These are phyloP conservation scores for Mycena indigotica DNA, from an alignment of 768 basidiomycete species.

Conservation along the genomic window DNA sequence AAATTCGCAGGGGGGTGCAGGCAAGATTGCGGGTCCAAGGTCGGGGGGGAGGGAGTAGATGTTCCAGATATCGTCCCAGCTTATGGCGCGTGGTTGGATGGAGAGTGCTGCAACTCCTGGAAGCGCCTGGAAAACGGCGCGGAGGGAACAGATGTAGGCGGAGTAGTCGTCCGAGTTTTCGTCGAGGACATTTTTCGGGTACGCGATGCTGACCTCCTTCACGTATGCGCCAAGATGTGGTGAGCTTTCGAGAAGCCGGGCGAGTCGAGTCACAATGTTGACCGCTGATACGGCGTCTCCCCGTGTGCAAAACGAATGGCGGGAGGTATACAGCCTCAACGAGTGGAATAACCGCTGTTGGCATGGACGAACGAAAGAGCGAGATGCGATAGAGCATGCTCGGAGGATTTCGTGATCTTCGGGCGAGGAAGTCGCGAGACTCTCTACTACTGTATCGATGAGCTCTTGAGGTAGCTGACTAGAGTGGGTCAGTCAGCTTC, in stretches of 20 bases:
- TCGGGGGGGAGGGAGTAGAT: not conserved
- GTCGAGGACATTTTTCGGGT: not conserved
- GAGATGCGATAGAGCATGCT: not conserved
- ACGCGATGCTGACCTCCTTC: not conserved
- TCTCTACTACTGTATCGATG: slow-evolving; percentile 7
- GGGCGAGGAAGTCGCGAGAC: not conserved
- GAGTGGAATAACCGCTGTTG: not conserved
- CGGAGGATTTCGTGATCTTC: not conserved
- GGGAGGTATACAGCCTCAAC: not conserved
- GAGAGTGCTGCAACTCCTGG: not conserved
- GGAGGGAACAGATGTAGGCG: not conserved
- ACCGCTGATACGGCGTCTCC: not conserved
- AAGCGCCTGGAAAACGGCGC: not conserved
- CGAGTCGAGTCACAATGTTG: not conserved
- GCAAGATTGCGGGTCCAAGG: not conserved
- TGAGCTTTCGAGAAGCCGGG: not conserved
- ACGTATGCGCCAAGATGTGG: not conserved
- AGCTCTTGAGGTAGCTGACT: slow-evolving; percentile 10
- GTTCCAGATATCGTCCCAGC: not conserved
- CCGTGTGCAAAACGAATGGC: not conserved
- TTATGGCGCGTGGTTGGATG: not conserved
- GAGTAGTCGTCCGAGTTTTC: not conserved
- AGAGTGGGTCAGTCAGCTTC: not conserved
- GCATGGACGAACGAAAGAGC: slow-evolving; percentile 4
- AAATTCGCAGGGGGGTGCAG: not conserved